These are phyloP conservation scores for Monosporozyma aquatica DNA, from an alignment of 805 yeast species.

Conservation along the genomic window DNA sequence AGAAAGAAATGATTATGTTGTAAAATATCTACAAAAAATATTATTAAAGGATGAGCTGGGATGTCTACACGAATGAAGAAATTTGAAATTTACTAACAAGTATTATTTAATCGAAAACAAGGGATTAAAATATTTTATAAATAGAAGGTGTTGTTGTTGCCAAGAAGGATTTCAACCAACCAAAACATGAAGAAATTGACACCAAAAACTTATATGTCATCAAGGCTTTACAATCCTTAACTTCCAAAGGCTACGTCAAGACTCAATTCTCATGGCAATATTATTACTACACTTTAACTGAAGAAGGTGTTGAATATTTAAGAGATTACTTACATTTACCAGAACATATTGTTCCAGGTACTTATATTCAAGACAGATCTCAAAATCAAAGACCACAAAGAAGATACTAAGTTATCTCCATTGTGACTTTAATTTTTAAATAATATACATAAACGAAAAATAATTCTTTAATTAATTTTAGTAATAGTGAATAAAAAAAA, in stretches of 20 bases:
- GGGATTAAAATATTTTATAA: conserved; percentile 5
- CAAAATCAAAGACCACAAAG: conserved; percentile 62
- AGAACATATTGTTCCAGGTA: conserved; percentile 96
- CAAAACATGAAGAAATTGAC: conserved; percentile 96
- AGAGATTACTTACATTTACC: conserved; percentile 98
- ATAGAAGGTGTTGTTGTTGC: conserved; percentile 99
- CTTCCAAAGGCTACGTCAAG: conserved; percentile 98
- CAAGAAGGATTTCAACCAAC: conserved; percentile 95
- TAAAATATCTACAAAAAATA: too few species aligned
- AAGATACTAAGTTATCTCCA: conserved; percentile 29
- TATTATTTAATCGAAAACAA: conserved; percentile 1
- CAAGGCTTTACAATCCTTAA: conserved; percentile 98
- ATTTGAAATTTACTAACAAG: conserved; percentile 11
- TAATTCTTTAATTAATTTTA: neutral
- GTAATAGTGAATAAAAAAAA: neutral
- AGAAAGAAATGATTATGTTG: too few species aligned
- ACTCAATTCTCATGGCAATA: conserved; percentile 99
- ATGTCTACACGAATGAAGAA: too few species aligned
- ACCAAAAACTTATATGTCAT: conserved; percentile 95
- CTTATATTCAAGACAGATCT: conserved; percentile 92
- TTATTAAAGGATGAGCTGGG: too few species aligned
- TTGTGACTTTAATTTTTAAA: too few species aligned
- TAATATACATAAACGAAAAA: too few species aligned
- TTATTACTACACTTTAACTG: conserved; percentile 99
- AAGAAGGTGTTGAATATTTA: conserved; percentile 97